Evolutionary conservation across 1,284 basidiomycete genomes (phyloP).

Genomic region (Neolentinus lepideus): DNA sequence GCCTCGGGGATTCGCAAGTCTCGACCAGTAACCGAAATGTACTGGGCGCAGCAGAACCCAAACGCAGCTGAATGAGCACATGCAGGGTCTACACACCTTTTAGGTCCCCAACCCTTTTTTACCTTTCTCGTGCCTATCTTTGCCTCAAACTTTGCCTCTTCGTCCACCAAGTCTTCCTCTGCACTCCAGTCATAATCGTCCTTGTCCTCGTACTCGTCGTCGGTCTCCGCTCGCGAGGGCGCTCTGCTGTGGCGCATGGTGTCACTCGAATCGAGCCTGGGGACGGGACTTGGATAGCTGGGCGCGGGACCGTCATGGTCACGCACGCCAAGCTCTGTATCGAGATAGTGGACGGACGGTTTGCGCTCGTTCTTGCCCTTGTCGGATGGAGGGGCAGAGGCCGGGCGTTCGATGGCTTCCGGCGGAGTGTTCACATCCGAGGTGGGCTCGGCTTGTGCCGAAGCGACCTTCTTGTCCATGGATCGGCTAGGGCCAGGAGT

Average conservation of each 20-base stretch:
- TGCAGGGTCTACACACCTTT: constrained; percentile 35
- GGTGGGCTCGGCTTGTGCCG: constrained; percentile 7
- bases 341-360: constrained; percentile 48
- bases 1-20: too few relatives aligned
- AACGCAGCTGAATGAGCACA: not conserved
- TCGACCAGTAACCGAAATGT: too few relatives aligned
- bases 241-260: constrained; percentile 24
- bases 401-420: not conserved
- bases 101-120: constrained; percentile 40
- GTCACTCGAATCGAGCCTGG: constrained; percentile 18
- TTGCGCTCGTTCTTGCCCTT: constrained; percentile 5
- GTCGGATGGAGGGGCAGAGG: not conserved
- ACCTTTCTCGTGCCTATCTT: constrained; percentile 45
- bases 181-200: constrained; percentile 63
- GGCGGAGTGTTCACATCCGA: constrained; percentile 1
- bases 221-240: constrained; percentile 44
- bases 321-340: constrained; percentile 24
- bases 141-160: constrained; percentile 58
- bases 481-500: constrained; percentile 16
- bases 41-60: not conserved
- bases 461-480: constrained; percentile 1
- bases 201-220: constrained; percentile 34
- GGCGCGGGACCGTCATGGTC: constrained; percentile 7
- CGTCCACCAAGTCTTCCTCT: constrained; percentile 64
- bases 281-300: constrained; percentile 14